Evolutionary conservation across 805 yeast genomes (phyloP).

Genomic region (Candida mattraensis): DNA sequence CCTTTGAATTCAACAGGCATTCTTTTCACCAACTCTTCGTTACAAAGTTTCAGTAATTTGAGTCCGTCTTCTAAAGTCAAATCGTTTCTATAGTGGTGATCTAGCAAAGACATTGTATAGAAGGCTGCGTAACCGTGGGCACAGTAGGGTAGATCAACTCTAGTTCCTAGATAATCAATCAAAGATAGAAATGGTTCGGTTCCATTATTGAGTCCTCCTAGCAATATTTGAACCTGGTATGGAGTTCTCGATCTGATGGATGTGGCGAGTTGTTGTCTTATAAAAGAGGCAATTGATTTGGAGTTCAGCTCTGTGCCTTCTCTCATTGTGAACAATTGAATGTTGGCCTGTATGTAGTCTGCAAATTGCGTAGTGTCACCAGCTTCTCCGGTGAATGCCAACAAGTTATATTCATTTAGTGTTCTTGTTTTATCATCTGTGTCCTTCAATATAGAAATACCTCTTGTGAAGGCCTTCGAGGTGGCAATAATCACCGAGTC

Average conservation of each 20-base stretch:
- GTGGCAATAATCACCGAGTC: conserved; percentile 88
- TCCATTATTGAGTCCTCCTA: conserved; percentile 73
- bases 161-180: conserved; percentile 93
- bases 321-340: conserved; percentile 83
- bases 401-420: conserved; percentile 70
- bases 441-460: conserved; percentile 76
- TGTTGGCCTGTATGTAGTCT: conserved; percentile 89
- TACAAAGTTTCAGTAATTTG: conserved; percentile 67
- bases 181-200: conserved; percentile 67
- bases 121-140: conserved; percentile 99
- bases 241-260: conserved; percentile 93
- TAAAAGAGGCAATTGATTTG: conserved; percentile 81
- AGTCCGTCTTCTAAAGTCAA: conserved; percentile 79
- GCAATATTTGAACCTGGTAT: conserved; percentile 86
- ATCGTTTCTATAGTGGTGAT: conserved; percentile 81
- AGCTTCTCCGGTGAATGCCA: conserved; percentile 93
- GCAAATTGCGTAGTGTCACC: conserved; percentile 97
- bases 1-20: conserved; percentile 97
- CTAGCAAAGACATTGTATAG: conserved; percentile 85
- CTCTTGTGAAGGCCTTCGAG: conserved; percentile 92
- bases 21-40: conserved; percentile 76
- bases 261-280: conserved; percentile 84
- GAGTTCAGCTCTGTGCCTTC: conserved; percentile 81
- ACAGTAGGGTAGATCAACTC: conserved; percentile 88
- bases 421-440: conserved; percentile 78